Conservation (phyloP, 345 rosid genomes). For the Erucastrum elatum region DNA sequence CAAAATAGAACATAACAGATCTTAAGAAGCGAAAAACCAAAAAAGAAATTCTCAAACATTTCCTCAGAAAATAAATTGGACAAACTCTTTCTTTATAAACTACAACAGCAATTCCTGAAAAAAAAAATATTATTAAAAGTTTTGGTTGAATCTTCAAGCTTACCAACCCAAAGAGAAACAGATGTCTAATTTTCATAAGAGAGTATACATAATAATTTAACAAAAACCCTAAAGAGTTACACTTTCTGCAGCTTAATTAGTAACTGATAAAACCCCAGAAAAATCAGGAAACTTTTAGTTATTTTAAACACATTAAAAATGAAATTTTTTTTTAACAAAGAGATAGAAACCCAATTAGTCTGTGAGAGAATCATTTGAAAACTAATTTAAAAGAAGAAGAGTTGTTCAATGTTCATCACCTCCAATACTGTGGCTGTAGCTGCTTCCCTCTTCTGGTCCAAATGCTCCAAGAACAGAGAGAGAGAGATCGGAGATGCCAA, state of each 20-base stretch:
- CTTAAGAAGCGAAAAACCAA: neutral
- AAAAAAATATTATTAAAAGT: neutral
- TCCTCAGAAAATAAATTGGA: neutral
- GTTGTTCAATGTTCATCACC: constrained; percentile 25
- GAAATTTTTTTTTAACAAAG: neutral
- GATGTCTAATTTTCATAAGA: constrained; percentile 10
- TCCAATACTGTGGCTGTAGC: constrained; percentile 16
- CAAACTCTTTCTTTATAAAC: neutral
- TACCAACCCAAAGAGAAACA: constrained; percentile 6
- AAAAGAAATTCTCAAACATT: neutral
- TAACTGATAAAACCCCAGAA: neutral
- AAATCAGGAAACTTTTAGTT: neutral
- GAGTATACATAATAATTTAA: neutral
- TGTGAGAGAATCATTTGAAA: neutral
- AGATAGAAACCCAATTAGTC: neutral
- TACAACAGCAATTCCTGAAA: neutral
- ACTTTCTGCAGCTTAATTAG: neutral
- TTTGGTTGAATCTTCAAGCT: constrained; percentile 27
- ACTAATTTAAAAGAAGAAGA: neutral
- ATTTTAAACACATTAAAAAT: neutral
- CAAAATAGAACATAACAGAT: constrained; percentile 29
- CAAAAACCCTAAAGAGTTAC: constrained; percentile 4
- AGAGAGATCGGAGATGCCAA: constrained; percentile 17
- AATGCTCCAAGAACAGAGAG: constrained; percentile 16
- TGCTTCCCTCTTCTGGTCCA: constrained; percentile 21